A percentile compares a stretch with the other conserved stretches of the same genome.
phyloP scores from a whole-genome alignment of 2,329 filamentous ascomycete genomes.

The Thielaviopsis musarum region DNA sequence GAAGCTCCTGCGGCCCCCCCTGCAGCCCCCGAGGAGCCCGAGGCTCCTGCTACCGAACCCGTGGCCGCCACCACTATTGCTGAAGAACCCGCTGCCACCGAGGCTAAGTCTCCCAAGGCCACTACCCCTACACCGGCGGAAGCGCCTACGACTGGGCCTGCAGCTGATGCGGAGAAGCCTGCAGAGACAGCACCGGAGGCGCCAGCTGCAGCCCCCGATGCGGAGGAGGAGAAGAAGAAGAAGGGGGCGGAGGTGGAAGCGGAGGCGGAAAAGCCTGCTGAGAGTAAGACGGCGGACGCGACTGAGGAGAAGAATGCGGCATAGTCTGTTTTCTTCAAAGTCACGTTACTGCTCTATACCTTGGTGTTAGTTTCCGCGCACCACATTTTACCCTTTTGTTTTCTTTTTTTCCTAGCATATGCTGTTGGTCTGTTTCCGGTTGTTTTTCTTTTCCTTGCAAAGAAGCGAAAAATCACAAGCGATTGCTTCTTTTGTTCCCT shows the following conservation, averaged over 20 bases:
- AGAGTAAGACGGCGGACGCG: background rate
- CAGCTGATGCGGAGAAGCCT: background rate
- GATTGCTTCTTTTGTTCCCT: background rate
- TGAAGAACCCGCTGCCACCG: background rate
- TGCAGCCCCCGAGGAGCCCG: background rate
- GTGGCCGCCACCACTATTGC: background rate
- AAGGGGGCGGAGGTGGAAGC: constrained; percentile 11
- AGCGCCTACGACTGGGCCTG: no score
- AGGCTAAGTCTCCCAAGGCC: background rate
- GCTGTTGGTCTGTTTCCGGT: background rate
- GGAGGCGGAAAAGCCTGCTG: constrained; percentile 1
- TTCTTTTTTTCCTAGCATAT: background rate
- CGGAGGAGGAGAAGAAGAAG: background rate
- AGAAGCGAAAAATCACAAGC: background rate
- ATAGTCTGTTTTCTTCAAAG: background rate
- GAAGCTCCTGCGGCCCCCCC: background rate
- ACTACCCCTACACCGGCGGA: background rate
- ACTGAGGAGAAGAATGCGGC: constrained; percentile 12
- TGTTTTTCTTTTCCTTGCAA: background rate
- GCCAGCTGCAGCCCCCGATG: background rate
- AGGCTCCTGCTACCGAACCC: background rate
- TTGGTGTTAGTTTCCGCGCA: no score
- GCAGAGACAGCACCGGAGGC: background rate
- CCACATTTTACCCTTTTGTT: no score
- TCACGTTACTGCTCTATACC: no score